Base-by-base conservation (phyloP, 2,329 filamentous ascomycete genomes). In the Elsinoe fawcettii region DNA sequence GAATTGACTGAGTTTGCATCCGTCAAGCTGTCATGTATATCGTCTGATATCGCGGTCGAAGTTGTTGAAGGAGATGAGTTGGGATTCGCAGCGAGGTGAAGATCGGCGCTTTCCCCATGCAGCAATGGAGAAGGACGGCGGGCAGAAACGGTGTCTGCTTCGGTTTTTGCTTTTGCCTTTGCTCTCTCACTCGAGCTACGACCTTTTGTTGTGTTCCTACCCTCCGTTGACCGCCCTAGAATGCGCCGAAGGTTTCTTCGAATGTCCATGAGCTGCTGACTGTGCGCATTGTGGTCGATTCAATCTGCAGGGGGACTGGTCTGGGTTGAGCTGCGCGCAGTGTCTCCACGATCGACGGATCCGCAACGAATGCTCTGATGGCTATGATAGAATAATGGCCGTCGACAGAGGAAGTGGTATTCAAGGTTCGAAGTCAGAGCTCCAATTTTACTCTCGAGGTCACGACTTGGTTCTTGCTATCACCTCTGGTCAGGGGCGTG, bases 51-150 rank as follows among this genome's bases (percentile, higher is more conserved):
- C 25, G 32, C 18, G 22, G 32, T 53, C 5, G 49, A 37, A 53
- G 49, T 20, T 22, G 49, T 53, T 25, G 49, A 53, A 25, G 49
- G 25, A 53, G 34, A n/a, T 39, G 49, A 53, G 49, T 20, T 53
- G 49, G 49, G 30, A 37, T 37, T 37, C 5, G 34, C 34, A 37
- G 34, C 34, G 20, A 36, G 49, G 32, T 53, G 49, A 30, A 12
- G 49, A 53, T 53, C 49, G 34, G 49, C 49, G 49, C 30, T 53
- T 53, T 53, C 49, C 49, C 16, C 30, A 22, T 53, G 49, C 49
- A 53, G 49, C 22, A 53, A n/a, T 53, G n/a, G 32, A 53, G 49
- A 53, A 53, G n/a, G 49, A 36, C 8, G 20, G 23, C 32, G 30
- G 49, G 32, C 25, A 37, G 49, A 36, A 53, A 53, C 49, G 49